Percentiles rank a stretch among this genome's conserved stretches.
These are phyloP conservation scores for Nowakowskiella sp. DNA, from an alignment of 192 early-diverging fungal species.

Conservation along the genomic window DNA sequence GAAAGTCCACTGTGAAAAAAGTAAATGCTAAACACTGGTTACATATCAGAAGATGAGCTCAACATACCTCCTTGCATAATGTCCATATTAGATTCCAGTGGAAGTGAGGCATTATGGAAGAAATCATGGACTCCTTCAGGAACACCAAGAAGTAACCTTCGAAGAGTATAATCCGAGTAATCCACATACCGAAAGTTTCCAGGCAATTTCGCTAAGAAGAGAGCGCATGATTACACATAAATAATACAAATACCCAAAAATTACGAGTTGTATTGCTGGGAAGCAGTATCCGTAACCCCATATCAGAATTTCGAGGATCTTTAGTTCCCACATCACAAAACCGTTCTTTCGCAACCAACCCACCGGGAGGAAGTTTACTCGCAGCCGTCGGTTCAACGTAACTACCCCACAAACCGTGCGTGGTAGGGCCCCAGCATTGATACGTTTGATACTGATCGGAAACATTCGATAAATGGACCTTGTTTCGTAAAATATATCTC, in stretches of 20 bases:
- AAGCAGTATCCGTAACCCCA: constrained; percentile 54
- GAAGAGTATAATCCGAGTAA: constrained; percentile 56
- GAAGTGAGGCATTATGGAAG: constrained; percentile 58
- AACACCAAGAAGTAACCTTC: constrained; percentile 76
- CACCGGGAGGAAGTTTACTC: constrained; percentile 13
- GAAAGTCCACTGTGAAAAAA: constrained; percentile 70
- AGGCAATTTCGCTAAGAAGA: constrained; percentile 28
- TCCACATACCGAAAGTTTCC: constrained; percentile 42
- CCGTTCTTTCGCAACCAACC: constrained; percentile 21
- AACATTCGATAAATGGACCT: constrained; percentile 61
- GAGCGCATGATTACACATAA: neutral
- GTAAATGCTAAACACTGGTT: neutral
- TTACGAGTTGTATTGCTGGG: neutral
- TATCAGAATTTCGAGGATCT: constrained; percentile 46
- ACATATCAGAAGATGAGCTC: neutral
- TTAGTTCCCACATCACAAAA: constrained; percentile 22
- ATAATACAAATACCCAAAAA: neutral
- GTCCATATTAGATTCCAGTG: constrained; percentile 89
- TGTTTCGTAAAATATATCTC: constrained; percentile 71
- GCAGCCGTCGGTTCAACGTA: neutral
- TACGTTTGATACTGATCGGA: constrained; percentile 56
- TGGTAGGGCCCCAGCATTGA: constrained; percentile 64
- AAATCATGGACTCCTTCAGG: constrained; percentile 86
- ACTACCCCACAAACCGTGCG: constrained; percentile 20
- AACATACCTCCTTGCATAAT: constrained; percentile 83